A percentile compares a stretch with the other conserved stretches of the same genome.
These are phyloP conservation scores for Trichosporon inkin DNA, from an alignment of 1,284 basidiomycete species.

Conservation along the genomic window DNA sequence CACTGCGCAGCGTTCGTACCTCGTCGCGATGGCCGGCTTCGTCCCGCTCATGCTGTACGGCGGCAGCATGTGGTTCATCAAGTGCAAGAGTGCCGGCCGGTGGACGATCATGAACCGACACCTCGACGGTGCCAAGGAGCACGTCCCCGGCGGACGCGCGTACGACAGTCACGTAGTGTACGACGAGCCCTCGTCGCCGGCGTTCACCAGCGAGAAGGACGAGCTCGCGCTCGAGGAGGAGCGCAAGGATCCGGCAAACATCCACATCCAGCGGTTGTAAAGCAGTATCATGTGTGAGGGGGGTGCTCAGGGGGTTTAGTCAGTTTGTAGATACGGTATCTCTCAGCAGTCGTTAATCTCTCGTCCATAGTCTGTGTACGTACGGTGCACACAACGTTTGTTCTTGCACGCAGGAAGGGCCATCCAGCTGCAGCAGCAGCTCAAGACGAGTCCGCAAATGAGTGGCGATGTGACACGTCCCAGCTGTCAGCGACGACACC, in stretches of 20 bases:
- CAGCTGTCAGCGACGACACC: too few species aligned
- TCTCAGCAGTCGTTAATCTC: too few species aligned
- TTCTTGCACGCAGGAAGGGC: too few species aligned
- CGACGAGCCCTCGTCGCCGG: neutral
- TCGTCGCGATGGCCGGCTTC: slow-evolving; percentile 28
- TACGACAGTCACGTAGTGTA: neutral
- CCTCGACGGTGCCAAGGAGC: slow-evolving; percentile 17
- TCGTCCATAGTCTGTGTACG: too few species aligned
- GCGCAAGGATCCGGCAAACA: neutral
- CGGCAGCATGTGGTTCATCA: slow-evolving; percentile 25
- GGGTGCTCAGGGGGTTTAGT: too few species aligned
- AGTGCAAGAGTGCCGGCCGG: slow-evolving; percentile 17
- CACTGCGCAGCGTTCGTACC: slow-evolving; percentile 26
- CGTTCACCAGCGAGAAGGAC: neutral
- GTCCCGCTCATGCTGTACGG: slow-evolving; percentile 28
- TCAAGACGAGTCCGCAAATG: too few species aligned
- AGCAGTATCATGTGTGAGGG: neutral
- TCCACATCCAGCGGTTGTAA: neutral
- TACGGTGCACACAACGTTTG: too few species aligned
- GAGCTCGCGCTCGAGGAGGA: neutral
- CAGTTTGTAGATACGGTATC: too few species aligned
- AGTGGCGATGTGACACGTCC: too few species aligned
- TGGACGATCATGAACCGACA: slow-evolving; percentile 19
- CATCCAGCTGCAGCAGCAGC: too few species aligned
- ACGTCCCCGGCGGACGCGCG: neutral